Base-by-base conservation (phyloP, 352 stramenopile genomes). In the Ophiocytium majus region DNA sequence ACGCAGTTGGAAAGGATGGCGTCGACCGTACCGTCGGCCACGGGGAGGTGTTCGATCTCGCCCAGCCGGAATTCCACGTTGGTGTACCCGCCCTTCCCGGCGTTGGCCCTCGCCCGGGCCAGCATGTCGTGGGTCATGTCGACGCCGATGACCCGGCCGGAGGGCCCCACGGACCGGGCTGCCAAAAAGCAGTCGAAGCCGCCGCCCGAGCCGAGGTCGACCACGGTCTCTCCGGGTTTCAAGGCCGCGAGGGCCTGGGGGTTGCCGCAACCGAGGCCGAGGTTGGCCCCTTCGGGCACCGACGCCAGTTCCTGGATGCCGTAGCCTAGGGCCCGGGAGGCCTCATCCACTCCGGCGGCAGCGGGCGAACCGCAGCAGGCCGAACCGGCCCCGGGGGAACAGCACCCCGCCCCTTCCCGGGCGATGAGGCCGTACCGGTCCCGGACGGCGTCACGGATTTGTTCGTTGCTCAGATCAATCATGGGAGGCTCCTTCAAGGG, bases 51-150 rank as follows among this genome's bases (percentile, higher is more conserved):
- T 19, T 71, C 57, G 57, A 71, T 71, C 57, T 19, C 28, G n/a
- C 19, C 57, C 19, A 23, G 57, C 57, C 19, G 57, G 57, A 71
- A 71, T 71, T 71, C 57, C 19, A 71, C 57, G 57, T 71, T 71
- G n/a, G 19, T 71, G 19, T 19, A 19, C 57, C 57, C 19, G 57
- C 57, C 57, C 57, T 19, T n/a, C 19, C 19, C 57, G 57, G 57
- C 57, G n/a, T 71, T 71, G 19, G 19, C 19, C 19, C 57, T 19
- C 19, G 57, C 57, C 19, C 19, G 57, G 57, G 19, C 57, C 19
- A 71, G 19, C 57, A 71, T 71, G 57, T 71, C 57, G 19, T 71
- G 19, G 57, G 57, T 71, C 57, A 71, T 71, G 57, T 71, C 57
- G 57, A 71, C 57, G 57, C 57, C 57, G 57, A 71, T 71, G 57